These are phyloP conservation scores for Asclepias syriaca DNA, from an alignment of 257 asterid species.

Conservation along the genomic window DNA sequence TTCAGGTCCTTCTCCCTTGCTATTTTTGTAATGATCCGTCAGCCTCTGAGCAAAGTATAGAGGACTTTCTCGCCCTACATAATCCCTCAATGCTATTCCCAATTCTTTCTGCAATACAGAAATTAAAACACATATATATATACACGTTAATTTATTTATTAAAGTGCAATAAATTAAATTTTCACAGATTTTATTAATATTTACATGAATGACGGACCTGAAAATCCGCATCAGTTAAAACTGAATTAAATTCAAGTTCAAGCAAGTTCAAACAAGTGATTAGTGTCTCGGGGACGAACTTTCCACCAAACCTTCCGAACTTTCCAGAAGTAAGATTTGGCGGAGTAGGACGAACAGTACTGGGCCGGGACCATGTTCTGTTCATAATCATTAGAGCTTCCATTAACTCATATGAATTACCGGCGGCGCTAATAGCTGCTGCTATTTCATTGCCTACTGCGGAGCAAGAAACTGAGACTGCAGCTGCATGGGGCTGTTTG, in stretches of 20 bases:
- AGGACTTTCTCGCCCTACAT: constrained; percentile 79
- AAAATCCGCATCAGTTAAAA: constrained; percentile 41
- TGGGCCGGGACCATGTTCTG: background rate
- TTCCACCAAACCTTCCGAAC: constrained; percentile 68
- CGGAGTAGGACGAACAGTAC: constrained; percentile 12
- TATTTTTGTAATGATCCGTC: constrained; percentile 48
- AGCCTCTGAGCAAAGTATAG: constrained; percentile 65
- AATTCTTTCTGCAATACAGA: constrained; percentile 42
- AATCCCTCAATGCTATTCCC: constrained; percentile 44
- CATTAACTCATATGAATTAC: background rate
- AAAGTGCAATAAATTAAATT: no score
- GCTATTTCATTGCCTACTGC: background rate
- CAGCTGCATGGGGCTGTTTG: background rate
- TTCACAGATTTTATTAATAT: no score
- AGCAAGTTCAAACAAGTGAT: constrained; percentile 46
- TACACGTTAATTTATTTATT: no score
- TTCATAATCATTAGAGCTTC: background rate
- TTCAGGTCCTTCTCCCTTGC: constrained; percentile 50
- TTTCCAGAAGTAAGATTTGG: constrained; percentile 6
- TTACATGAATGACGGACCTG: constrained; percentile 31
- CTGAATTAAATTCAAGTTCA: constrained; percentile 38
- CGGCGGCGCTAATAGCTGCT: background rate
- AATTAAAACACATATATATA: no score
- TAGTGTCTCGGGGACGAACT: constrained; percentile 64
- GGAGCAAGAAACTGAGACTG: constrained; percentile 9